A percentile compares a stretch with the other conserved stretches of the same genome.
Conservation (phyloP, 495 filamentous ascomycete genomes). For the Aspergillus ellipticus region DNA sequence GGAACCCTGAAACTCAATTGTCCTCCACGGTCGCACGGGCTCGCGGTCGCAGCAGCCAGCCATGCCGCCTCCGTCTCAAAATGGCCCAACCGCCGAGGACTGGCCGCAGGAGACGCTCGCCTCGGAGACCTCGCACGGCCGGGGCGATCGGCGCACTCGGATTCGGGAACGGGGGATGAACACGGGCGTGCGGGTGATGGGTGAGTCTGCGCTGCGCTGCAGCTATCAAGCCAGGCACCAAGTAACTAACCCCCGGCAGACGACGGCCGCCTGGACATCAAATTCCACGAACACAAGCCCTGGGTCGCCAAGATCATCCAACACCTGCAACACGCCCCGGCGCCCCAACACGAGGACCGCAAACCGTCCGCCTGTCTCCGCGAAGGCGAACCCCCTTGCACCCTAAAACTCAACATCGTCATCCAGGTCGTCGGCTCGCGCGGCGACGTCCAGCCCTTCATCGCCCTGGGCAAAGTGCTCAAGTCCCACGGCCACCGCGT, state of each 20-base stretch:
- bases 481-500: conserved; percentile 70
- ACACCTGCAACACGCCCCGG: conserved; percentile 58
- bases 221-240: no score
- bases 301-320: conserved; percentile 60
- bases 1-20: not conserved
- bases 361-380: conserved; percentile 28
- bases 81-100: conserved; percentile 3
- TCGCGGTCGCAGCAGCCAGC: not conserved
- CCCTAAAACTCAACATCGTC: conserved; percentile 62
- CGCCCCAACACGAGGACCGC: conserved; percentile 36
- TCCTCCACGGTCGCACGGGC: not conserved
- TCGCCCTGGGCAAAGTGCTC: conserved; percentile 62
- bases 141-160: not conserved
- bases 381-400: conserved; percentile 55
- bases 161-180: conserved; percentile 12
- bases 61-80: not conserved
- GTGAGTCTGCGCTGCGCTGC: conserved; percentile 4
- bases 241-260: conserved; percentile 21
- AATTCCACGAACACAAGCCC: conserved; percentile 62
- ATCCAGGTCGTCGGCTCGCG: conserved; percentile 77
- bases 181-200: conserved; percentile 21
- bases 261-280: conserved; percentile 73
- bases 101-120: conserved; percentile 5
- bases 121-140: not conserved
- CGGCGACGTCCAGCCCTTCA: conserved; percentile 76